Base-by-base conservation (phyloP, 352 stramenopile genomes). In the Aphanomyces euteiches region DNA sequence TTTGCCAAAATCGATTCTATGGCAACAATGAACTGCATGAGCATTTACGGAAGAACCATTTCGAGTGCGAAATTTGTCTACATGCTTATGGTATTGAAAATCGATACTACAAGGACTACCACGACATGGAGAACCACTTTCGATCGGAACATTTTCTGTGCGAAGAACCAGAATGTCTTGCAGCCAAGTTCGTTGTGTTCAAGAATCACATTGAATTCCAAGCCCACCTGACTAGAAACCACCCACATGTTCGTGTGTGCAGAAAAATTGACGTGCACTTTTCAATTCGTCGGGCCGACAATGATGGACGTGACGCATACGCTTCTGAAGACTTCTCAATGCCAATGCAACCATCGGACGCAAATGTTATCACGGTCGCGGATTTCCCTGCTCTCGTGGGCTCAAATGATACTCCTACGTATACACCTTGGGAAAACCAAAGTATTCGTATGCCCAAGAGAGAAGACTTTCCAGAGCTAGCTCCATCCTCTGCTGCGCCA, bases 51-150 rank as follows among this genome's bases (percentile, higher is more conserved):
- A 95, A 96, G 79, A 91, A 96, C 69, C 90, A 97, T 74, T 97
- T 95, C 67, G 90, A 94, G 75, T 97, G 90, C 74, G 88, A 97
- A 68, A 86, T 97, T 39, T 97, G 90, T 66, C 72, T 96, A 36
- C 87, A 85, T 63, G 79, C 81, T 53, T 69, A 85, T 21, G 69
- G 87, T 59, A 85, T 95, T 19, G 83, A 95, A 76, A 92, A 96
- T 77, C 78, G 88, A 45, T 96, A 96, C 74, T 97, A 96, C 81
- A 93, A 93, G 78, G 88, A 97, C 77, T 97, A 97, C 75, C 77
- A 82, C 50, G 90, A 97, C 75, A 66, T 97, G 47, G 85, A 97
- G 66, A 90, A 92, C 75, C 90, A 97, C 70, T 97, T 96, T 77
- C 84, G 90, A 66, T 82, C 82, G 17, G 88, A 95, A 13, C 90